Conservation (phyloP, 805 yeast species). For the Blastobotrys terrestris region DNA sequence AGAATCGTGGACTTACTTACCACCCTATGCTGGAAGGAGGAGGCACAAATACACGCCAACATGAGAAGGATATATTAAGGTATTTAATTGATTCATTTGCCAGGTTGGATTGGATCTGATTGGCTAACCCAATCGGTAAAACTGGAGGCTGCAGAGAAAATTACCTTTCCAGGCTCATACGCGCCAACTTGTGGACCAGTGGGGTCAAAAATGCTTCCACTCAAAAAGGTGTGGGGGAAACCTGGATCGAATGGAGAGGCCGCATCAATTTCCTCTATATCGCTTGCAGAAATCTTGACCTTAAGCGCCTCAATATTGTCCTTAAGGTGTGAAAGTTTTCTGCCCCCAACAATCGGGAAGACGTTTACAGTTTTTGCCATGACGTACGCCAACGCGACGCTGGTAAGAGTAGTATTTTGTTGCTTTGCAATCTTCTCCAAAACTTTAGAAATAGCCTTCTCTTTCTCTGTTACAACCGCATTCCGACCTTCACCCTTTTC, state of each 20-base stretch:
- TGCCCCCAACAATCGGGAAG: slow-evolving; percentile 23
- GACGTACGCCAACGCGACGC: slow-evolving; percentile 24
- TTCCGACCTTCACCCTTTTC: slow-evolving; percentile 13
- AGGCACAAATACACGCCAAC: too few relatives aligned
- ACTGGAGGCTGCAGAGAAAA: not conserved
- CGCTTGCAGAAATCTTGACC: slow-evolving; percentile 16
- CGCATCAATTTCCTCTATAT: slow-evolving; percentile 15
- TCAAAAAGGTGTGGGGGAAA: slow-evolving; percentile 15
- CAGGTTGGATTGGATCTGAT: not conserved
- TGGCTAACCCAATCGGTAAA: not conserved
- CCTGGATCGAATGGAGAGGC: slow-evolving; percentile 18
- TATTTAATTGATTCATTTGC: too few relatives aligned
- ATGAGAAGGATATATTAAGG: too few relatives aligned
- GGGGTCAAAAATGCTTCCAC: not conserved
- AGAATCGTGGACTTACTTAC: too few relatives aligned
- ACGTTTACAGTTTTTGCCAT: slow-evolving; percentile 19
- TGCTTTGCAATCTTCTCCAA: slow-evolving; percentile 6
- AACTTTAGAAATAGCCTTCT: not conserved
- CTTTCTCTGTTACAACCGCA: slow-evolving; percentile 11
- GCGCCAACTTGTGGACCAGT: not conserved
- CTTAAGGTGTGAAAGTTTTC: slow-evolving; percentile 21
- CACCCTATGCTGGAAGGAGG: too few relatives aligned
- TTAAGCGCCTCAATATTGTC: slow-evolving; percentile 18
- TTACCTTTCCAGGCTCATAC: not conserved
- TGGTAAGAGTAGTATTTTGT: not conserved